Evolutionary conservation across 257 asterid species (phyloP), one percentile per base, ranked within the genome.

Genomic region (Gynochthodes officinalis): DNA sequence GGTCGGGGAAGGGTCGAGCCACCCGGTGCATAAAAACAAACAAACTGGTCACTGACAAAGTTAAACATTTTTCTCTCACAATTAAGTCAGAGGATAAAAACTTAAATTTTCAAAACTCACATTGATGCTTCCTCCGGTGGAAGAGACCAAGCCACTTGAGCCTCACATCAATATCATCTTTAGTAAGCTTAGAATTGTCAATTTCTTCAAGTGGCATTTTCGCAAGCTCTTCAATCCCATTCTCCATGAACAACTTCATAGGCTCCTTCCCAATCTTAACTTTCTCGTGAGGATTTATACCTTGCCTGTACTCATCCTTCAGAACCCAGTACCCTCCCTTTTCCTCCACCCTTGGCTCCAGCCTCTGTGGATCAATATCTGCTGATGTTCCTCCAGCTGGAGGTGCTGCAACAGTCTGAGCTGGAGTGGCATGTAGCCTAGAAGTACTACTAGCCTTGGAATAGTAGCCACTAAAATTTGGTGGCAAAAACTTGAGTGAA

Each of bases 61-160:
- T 28, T 7, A 50, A 3, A 21, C 0, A n/a, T n/a, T n/a, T n/a
- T n/a, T n/a, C n/a, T n/a, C n/a, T n/a, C n/a, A n/a, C n/a, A n/a
- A n/a, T n/a, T n/a, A n/a, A n/a, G n/a, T n/a, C n/a, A n/a, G n/a
- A n/a, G n/a, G n/a, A n/a, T n/a, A n/a, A 54, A 21, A 21, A 7
- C 27, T 23, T 9, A 8, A 55, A 52, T 52, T 35, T 33, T 42
- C 7, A 23, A 2, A 43, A 76, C 95, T 87, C 74, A 94, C 99
- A 94, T 1, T 94, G 99, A 63, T 88, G 93, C 76, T 91, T 94
- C 62, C 99, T 84, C 74, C 97, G 71, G 71, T 94, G 99, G 77
- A 94, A 94, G 35, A 94, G 92, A 37, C 99, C 99, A 43, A 94
- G 97, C 99, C 99, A 94, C 71, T 94, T 94, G 75, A 94, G 96